phyloP scores from a whole-genome alignment of 1,284 basidiomycete species.

The Phellinidium pouzarii region DNA sequence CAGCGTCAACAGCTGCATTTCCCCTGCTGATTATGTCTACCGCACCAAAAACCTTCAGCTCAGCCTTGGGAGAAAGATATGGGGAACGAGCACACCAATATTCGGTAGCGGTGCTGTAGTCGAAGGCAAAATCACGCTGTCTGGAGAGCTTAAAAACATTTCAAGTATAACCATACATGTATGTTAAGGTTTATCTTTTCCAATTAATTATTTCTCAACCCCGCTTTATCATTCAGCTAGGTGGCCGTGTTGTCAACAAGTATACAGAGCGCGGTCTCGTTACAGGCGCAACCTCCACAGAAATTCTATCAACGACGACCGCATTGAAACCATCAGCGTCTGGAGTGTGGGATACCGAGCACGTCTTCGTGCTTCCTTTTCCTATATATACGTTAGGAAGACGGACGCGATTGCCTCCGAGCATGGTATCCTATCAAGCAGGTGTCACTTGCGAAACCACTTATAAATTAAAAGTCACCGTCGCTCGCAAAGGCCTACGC shows the following conservation, averaged over 20 bases:
- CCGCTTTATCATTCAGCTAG: conserved; percentile 28
- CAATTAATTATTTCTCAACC: no score
- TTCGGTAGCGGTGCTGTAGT: conserved; percentile 37
- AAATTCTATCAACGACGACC: conserved; percentile 28
- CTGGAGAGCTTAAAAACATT: conserved; percentile 31
- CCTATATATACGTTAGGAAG: conserved; percentile 29
- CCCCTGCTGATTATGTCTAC: conserved; percentile 32
- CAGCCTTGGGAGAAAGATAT: conserved; percentile 35
- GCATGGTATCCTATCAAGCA: conserved; percentile 32
- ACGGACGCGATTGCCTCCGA: conserved; percentile 33
- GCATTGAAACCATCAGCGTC: conserved; percentile 27
- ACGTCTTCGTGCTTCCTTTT: conserved; percentile 36
- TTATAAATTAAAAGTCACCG: conserved; percentile 35
- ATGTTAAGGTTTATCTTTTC: neutral
- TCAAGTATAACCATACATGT: conserved; percentile 34
- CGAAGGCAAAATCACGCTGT: conserved; percentile 34
- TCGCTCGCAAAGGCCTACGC: conserved; percentile 35
- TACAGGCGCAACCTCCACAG: conserved; percentile 18
- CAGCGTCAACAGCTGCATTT: conserved; percentile 20
- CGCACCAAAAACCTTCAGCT: conserved; percentile 34
- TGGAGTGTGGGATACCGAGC: conserved; percentile 26
- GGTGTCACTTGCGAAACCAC: conserved; percentile 33
- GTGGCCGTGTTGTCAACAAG: conserved; percentile 33
- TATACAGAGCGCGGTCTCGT: conserved; percentile 28
- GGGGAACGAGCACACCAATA: conserved; percentile 33